phyloP scores from a whole-genome alignment of 2,329 filamentous ascomycete species.

The Colletotrichum lindemuthianum region DNA sequence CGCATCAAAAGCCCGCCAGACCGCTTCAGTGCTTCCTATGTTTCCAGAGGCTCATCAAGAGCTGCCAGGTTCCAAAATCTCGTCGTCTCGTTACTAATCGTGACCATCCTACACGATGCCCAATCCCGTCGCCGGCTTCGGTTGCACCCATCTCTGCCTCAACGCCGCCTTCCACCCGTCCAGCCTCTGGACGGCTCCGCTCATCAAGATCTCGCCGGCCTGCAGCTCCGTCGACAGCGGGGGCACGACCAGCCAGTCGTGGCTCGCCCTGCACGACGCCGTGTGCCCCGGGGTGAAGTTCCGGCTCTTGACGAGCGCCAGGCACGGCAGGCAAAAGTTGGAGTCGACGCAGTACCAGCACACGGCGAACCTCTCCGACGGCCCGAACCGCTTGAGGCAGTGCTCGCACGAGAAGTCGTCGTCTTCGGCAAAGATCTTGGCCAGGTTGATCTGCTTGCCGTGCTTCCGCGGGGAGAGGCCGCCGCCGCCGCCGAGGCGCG shows the following conservation, averaged over 20 bases:
- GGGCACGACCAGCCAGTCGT: conserved; percentile 52
- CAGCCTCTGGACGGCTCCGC: conserved; percentile 46
- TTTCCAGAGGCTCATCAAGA: no score
- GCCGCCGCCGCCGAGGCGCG: conserved; percentile 14
- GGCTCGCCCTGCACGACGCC: conserved; percentile 43
- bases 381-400: conserved; percentile 48
- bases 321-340: conserved; percentile 48
- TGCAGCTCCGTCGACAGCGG: conserved; percentile 48
- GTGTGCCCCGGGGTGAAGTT: conserved; percentile 43
- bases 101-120: conserved; percentile 4
- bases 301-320: conserved; percentile 41
- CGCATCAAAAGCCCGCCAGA: no score
- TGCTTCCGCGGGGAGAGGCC: conserved; percentile 27
- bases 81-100: background rate
- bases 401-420: conserved; percentile 45
- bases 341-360: conserved; percentile 52
- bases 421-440: conserved; percentile 35
- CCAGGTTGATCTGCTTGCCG: conserved; percentile 38
- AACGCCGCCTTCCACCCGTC: conserved; percentile 49
- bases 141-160: conserved; percentile 38
- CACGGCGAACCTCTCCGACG: conserved; percentile 46
- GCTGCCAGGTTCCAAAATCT: no score
- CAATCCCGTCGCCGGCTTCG: conserved; percentile 12
- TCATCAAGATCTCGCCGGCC: conserved; percentile 51
- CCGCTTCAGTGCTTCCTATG: no score